Base-by-base conservation (phyloP, 129 eudicot species). In the Kitagawia praeruptora region DNA sequence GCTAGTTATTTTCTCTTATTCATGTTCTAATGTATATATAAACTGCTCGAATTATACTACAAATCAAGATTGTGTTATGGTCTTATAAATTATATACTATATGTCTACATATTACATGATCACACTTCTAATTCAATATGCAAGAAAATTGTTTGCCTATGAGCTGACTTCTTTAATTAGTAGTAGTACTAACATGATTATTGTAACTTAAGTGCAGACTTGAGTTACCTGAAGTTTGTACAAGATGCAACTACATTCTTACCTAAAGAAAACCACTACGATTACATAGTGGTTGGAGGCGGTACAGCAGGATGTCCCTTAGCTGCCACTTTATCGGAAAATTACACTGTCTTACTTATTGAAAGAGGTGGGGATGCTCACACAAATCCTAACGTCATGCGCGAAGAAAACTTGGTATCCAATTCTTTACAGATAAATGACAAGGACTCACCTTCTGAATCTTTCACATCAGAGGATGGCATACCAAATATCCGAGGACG, bases 201-300 rank as follows among this genome's bases (percentile, higher is more conserved):
- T 7, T 64, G 71, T 12, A 51, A 4, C n/a, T 34, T 4, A n/a
- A 42, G 4, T 44, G 77, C 77, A 73, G 54, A 73, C 37, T 21
- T 75, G 14, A 51, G 28, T 75, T 49, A 75, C 67, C 79, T 48
- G 4, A 51, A 75, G 9, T 28, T 46, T 75, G 67, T 49, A 21
- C 5, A 27, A 25, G 79, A 75, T 46, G 79, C 79, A 34, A 10
- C 25, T n/a, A 27, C 48, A 21, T 75, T 75, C 79, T 16, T 23
- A 39, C 66, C 79, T 37, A 19, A 31, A 51, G 79, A 75, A 10
- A 11, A 70, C 14, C 39, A 70, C 27, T 81, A 56, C 27, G 86
- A 87, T 77, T 87, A 87, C 79, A 83, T 84, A 23, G 56, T 86
- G 10, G 72, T 86, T 18, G 89, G 89, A 78, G 89, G 89, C 5